Conservation (phyloP, 331 rosid genomes). For the Dryas integrifolia region DNA sequence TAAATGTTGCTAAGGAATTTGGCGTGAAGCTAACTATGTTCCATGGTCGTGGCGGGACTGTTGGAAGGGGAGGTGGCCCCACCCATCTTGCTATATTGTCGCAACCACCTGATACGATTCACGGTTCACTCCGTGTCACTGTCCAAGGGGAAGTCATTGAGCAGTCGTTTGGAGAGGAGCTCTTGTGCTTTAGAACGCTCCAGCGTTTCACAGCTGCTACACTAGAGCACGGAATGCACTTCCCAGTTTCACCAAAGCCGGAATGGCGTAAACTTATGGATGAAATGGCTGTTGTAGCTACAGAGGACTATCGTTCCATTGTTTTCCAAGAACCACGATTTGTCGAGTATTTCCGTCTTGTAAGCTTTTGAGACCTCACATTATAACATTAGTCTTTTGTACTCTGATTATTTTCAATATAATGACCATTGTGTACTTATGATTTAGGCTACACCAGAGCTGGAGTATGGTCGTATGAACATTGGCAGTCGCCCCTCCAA, state of each 20-base stretch:
- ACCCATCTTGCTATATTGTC: slow-evolving; percentile 98
- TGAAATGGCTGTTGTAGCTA: slow-evolving; percentile 83
- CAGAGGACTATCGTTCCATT: slow-evolving; percentile 86
- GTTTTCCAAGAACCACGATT: slow-evolving; percentile 93
- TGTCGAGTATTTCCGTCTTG: slow-evolving; percentile 97
- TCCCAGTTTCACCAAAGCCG: slow-evolving; percentile 81
- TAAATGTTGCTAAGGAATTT: slow-evolving; percentile 75
- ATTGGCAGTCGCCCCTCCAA: slow-evolving; percentile 97
- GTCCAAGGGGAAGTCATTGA: slow-evolving; percentile 99
- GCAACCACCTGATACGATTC: slow-evolving; percentile 94
- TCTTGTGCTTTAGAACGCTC: slow-evolving; percentile 86
- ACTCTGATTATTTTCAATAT: slow-evolving; percentile 3
- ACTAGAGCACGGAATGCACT: slow-evolving; percentile 86
- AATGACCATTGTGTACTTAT: slow-evolving; percentile 2
- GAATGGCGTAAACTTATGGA: slow-evolving; percentile 96
- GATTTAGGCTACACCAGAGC: slow-evolving; percentile 88
- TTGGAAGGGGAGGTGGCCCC: slow-evolving; percentile 99
- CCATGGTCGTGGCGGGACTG: slow-evolving; percentile 99
- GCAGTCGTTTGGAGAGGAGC: slow-evolving; percentile 91
- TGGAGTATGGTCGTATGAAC: slow-evolving; percentile 98
- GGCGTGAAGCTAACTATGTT: slow-evolving; percentile 97
- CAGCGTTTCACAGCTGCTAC: slow-evolving; percentile 98
- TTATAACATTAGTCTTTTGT: slow-evolving; percentile 3
- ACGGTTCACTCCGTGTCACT: slow-evolving; percentile 95
- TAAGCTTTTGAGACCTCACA: slow-evolving; percentile 39